These are phyloP conservation scores for Conticribra guillardii DNA, from an alignment of 108 stramenopile species.

Conservation along the genomic window DNA sequence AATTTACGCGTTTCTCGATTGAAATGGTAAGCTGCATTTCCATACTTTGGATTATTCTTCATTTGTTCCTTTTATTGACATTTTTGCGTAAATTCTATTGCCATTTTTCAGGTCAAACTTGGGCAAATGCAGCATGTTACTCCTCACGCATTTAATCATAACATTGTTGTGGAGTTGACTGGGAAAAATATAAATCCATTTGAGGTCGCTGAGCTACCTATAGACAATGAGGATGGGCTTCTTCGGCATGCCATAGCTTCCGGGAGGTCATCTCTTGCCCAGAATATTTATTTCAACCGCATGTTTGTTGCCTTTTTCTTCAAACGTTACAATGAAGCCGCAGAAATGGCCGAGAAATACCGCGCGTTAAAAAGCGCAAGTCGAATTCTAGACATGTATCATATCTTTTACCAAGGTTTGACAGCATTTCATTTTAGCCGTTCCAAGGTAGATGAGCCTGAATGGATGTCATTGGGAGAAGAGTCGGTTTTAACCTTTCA, in stretches of 20 bases:
- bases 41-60: neutral
- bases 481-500: neutral
- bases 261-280: neutral
- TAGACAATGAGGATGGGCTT: neutral
- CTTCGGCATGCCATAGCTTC: neutral
- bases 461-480: neutral
- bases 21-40: constrained; percentile 1
- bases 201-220: neutral
- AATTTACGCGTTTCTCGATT: neutral
- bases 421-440: constrained; percentile 11
- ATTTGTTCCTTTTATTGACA: no score
- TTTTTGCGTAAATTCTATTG: neutral
- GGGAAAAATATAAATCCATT: neutral
- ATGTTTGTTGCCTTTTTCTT: constrained; percentile 8
- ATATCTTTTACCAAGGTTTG: constrained; percentile 10
- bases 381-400: constrained; percentile 12
- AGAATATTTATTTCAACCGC: constrained; percentile 6
- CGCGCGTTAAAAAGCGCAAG: neutral
- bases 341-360: constrained; percentile 15
- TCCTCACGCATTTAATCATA: neutral
- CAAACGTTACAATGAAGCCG: constrained; percentile 6
- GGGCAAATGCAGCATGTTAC: neutral
- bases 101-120: neutral
- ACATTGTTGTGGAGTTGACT: neutral
- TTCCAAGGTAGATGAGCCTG: neutral